Evolutionary conservation across 202 grass and related monocot species (phyloP).

Genomic region (Elaeis oleifera): DNA sequence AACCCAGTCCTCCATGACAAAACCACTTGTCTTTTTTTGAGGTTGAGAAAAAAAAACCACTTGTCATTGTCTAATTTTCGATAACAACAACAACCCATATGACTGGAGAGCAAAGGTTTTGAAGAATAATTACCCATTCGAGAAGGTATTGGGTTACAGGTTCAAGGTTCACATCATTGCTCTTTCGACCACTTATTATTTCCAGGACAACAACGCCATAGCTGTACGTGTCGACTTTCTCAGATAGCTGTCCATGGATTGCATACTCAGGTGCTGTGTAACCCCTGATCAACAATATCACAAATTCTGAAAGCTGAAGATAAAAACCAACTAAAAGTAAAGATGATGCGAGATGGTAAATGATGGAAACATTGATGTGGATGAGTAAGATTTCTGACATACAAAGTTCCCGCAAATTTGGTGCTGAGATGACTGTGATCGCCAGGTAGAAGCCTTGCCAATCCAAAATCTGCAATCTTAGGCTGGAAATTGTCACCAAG

Average conservation of each 20-base stretch:
- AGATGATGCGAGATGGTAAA: not conserved
- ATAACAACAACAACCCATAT: too few species aligned
- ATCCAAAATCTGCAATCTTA: slow-evolving; percentile 21
- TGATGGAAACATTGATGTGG: too few species aligned
- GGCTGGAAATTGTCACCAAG: slow-evolving; percentile 5
- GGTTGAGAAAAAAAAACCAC: too few species aligned
- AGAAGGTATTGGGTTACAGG: too few species aligned
- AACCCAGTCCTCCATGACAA: too few species aligned
- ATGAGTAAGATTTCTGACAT: not conserved
- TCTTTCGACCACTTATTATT: not conserved
- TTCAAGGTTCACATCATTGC: too few species aligned
- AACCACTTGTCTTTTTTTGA: too few species aligned
- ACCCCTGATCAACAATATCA: not conserved
- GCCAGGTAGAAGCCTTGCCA: slow-evolving; percentile 3
- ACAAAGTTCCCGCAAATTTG: slow-evolving; percentile 14
- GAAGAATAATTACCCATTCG: too few species aligned
- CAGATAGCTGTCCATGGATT: slow-evolving; percentile 8
- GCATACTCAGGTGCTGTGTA: slow-evolving; percentile 18
- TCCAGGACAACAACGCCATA: slow-evolving; percentile 15
- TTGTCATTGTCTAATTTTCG: too few species aligned
- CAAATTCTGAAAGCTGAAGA: not conserved
- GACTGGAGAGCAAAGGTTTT: too few species aligned
- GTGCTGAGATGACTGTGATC: slow-evolving; percentile 16
- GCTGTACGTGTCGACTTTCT: slow-evolving; percentile 13
- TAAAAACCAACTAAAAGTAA: not conserved